A percentile compares a stretch with the other conserved stretches of the same genome.
Conservation (phyloP, 345 rosid species). For the Zanthoxylum bungeanum region DNA sequence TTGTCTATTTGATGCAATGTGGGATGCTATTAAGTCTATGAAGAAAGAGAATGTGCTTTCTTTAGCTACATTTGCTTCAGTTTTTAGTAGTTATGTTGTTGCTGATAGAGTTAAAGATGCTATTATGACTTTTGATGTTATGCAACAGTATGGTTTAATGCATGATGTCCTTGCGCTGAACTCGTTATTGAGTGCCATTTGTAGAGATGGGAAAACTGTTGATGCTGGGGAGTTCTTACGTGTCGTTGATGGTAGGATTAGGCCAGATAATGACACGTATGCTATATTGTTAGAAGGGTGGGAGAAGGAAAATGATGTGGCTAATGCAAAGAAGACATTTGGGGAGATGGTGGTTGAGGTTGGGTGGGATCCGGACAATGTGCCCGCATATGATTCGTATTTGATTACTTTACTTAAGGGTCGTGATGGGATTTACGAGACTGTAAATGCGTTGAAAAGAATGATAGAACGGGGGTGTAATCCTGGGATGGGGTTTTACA, state of each 20-base stretch:
- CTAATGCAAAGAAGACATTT: conserved; percentile 31
- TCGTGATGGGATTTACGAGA: conserved; percentile 39
- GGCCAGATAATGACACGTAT: conserved; percentile 47
- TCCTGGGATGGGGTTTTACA: conserved; percentile 47
- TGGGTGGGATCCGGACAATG: conserved; percentile 54
- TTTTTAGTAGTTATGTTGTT: conserved; percentile 53
- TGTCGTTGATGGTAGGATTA: conserved; percentile 32
- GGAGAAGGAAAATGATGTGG: conserved; percentile 50
- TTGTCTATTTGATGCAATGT: conserved; percentile 57
- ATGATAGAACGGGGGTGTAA: conserved; percentile 37
- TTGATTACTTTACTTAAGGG: conserved; percentile 44
- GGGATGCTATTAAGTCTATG: conserved; percentile 68
- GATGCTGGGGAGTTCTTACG: conserved; percentile 40
- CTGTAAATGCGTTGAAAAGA: conserved; percentile 24
- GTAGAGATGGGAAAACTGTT: conserved; percentile 44
- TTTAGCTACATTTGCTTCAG: conserved; percentile 60
- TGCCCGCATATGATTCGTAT: conserved; percentile 51
- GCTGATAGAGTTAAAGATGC: conserved; percentile 40
- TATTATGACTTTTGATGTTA: conserved; percentile 46
- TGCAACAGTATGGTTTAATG: conserved; percentile 46
- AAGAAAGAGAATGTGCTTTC: conserved; percentile 39
- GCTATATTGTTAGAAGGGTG: conserved; percentile 62
- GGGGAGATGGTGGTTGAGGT: conserved; percentile 43
- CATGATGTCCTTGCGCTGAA: conserved; percentile 48
- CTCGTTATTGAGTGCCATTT: conserved; percentile 61